Conservation (phyloP, 495 filamentous ascomycete genomes). For the Aspergillus wentii region DNA sequence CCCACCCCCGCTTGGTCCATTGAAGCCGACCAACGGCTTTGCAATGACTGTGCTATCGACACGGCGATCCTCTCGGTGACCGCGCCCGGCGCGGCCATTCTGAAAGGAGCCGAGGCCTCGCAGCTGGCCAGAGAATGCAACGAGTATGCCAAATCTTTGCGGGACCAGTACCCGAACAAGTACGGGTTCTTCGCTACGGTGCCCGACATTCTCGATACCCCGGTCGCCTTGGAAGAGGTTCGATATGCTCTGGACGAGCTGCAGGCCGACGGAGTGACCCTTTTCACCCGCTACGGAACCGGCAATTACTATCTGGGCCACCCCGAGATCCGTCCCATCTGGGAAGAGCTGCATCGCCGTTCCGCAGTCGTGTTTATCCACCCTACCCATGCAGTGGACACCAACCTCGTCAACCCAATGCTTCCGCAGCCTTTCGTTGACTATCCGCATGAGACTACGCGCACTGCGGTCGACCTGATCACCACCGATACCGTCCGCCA, state of each 20-base stretch:
- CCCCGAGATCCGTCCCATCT: slow-evolving; percentile 29
- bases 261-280: slow-evolving; percentile 40
- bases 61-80: slow-evolving; percentile 3
- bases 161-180: neutral
- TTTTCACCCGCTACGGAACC: slow-evolving; percentile 43
- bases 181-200: slow-evolving; percentile 41
- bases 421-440: slow-evolving; percentile 40
- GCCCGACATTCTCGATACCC: slow-evolving; percentile 30
- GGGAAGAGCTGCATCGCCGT: slow-evolving; percentile 32
- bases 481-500: slow-evolving; percentile 13
- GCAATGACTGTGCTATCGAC: neutral
- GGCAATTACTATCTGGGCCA: slow-evolving; percentile 40
- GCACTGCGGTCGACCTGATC: slow-evolving; percentile 40
- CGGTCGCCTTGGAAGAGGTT: slow-evolving; percentile 30
- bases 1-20: slow-evolving; percentile 1
- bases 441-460: slow-evolving; percentile 44
- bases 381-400: slow-evolving; percentile 32
- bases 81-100: slow-evolving; percentile 1
- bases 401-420: slow-evolving; percentile 17
- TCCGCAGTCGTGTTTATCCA: slow-evolving; percentile 42
- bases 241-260: slow-evolving; percentile 35
- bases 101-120: neutral
- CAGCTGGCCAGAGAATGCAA: slow-evolving; percentile 6
- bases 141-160: neutral
- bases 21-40: neutral